phyloP scores from a whole-genome alignment of 2,329 filamentous ascomycete genomes.

The Trichoderma koningiopsis region DNA sequence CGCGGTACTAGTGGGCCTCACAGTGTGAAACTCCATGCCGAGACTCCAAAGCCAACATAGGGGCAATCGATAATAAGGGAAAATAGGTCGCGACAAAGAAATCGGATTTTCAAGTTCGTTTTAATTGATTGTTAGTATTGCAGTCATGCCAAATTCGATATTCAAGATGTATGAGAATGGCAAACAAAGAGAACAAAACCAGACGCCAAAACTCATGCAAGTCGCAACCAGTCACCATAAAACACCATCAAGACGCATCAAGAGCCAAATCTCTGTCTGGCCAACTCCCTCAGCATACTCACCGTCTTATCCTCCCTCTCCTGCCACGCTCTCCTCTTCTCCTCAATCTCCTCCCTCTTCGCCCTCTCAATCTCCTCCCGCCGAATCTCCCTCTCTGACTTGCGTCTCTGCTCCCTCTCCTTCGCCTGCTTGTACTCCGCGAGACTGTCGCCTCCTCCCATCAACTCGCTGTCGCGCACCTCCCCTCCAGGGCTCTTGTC shows the following conservation, averaged over 20 bases:
- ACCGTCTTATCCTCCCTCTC: slow-evolving; percentile 84
- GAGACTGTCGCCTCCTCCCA: slow-evolving; percentile 70
- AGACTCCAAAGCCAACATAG: not conserved
- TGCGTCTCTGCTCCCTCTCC: slow-evolving; percentile 68
- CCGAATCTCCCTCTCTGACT: slow-evolving; percentile 80
- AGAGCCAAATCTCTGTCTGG: slow-evolving; percentile 74
- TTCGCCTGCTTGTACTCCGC: slow-evolving; percentile 70
- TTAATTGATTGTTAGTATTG: not conserved
- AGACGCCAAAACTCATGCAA: not conserved
- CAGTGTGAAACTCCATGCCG: slow-evolving; percentile 17
- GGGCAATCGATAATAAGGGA: not conserved
- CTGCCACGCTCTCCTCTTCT: slow-evolving; percentile 67
- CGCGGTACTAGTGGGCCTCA: slow-evolving; percentile 24
- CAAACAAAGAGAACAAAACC: not conserved
- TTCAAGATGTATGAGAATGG: not conserved
- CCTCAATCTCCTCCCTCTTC: slow-evolving; percentile 76
- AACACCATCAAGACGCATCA: not conserved
- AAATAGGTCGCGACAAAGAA: not conserved
- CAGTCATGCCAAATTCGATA: too few species aligned
- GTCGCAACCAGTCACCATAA: not conserved
- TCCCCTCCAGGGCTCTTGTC: slow-evolving; percentile 64
- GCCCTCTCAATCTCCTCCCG: slow-evolving; percentile 80
- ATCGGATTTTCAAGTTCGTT: not conserved
- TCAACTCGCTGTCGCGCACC: slow-evolving; percentile 65
- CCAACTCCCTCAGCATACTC: slow-evolving; percentile 76